These are phyloP conservation scores for Ustilago lituana DNA, from an alignment of 1,284 basidiomycete genomes.

Conservation along the genomic window DNA sequence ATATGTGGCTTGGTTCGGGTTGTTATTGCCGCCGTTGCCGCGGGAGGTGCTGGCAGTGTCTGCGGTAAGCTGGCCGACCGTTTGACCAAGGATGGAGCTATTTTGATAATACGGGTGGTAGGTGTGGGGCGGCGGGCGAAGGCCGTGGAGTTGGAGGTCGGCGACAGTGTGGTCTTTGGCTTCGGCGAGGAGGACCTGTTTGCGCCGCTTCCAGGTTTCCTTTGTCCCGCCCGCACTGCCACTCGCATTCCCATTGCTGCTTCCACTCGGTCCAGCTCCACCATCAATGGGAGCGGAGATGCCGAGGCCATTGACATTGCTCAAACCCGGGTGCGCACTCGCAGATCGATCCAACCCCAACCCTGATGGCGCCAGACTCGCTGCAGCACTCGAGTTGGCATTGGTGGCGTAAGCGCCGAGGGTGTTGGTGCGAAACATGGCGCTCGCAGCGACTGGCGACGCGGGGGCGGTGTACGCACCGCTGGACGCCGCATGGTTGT, in stretches of 20 bases:
- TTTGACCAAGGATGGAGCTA: slow-evolving; percentile 39
- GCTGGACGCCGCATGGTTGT: neutral
- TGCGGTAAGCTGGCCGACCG: slow-evolving; percentile 31
- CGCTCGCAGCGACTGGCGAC: slow-evolving; percentile 10
- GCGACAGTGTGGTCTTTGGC: slow-evolving; percentile 55
- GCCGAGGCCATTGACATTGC: slow-evolving; percentile 28
- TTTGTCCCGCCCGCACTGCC: slow-evolving; percentile 48
- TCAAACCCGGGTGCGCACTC: slow-evolving; percentile 29
- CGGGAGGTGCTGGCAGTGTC: slow-evolving; percentile 18
- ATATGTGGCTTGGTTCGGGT: slow-evolving; percentile 40
- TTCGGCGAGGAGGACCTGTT: slow-evolving; percentile 51
- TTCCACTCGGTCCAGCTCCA: too few species aligned
- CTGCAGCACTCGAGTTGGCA: too few species aligned
- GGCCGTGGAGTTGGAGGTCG: slow-evolving; percentile 54
- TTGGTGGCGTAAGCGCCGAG: slow-evolving; percentile 7
- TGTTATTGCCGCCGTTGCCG: too few species aligned
- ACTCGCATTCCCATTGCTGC: too few species aligned
- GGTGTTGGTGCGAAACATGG: slow-evolving; percentile 36
- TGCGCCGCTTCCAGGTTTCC: slow-evolving; percentile 55
- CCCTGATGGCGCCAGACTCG: neutral
- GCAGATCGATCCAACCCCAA: slow-evolving; percentile 22
- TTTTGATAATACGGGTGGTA: slow-evolving; percentile 44
- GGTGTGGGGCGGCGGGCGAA: slow-evolving; percentile 47
- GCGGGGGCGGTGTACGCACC: slow-evolving; percentile 33
- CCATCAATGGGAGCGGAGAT: slow-evolving; percentile 15